Evolutionary conservation across 1,139 yeast species (phyloP).

Genomic region (Magnusiomyces suaveolens): DNA sequence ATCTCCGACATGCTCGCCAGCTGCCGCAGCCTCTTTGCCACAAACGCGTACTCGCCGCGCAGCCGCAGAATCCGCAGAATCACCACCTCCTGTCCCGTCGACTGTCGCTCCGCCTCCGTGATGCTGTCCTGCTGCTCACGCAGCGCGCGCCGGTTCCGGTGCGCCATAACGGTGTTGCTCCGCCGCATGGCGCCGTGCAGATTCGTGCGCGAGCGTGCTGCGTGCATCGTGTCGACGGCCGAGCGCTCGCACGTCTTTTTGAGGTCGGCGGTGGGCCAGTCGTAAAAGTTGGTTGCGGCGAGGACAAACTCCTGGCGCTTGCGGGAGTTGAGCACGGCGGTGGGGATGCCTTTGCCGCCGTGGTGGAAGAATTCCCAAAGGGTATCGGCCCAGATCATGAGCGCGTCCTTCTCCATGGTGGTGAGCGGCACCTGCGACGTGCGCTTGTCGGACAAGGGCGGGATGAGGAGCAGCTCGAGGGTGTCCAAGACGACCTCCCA

Average conservation of each 20-base stretch:
- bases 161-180: constrained; percentile 59
- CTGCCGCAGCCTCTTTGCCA: constrained; percentile 49
- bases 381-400: constrained; percentile 62
- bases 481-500: constrained; percentile 61
- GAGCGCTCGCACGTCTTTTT: constrained; percentile 52
- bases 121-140: constrained; percentile 44
- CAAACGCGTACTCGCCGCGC: constrained; percentile 40
- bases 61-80: constrained; percentile 47
- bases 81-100: constrained; percentile 59
- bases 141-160: constrained; percentile 56
- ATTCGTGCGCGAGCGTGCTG: constrained; percentile 23
- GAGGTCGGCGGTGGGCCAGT: constrained; percentile 42
- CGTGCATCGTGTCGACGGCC: constrained; percentile 26
- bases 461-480: constrained; percentile 62
- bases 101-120: constrained; percentile 43
- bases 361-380: constrained; percentile 67
- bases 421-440: constrained; percentile 44
- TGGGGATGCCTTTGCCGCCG: constrained; percentile 73
- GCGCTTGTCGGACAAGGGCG: constrained; percentile 54
- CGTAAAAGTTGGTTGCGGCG: constrained; percentile 60
- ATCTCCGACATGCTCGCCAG: constrained; percentile 55
- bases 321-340: constrained; percentile 53
- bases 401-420: constrained; percentile 54
- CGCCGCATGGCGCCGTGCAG: constrained; percentile 53
- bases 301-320: constrained; percentile 52